Evolutionary conservation across 768 basidiomycete genomes (phyloP).

Genomic region (Tricholoma furcatifolium): DNA sequence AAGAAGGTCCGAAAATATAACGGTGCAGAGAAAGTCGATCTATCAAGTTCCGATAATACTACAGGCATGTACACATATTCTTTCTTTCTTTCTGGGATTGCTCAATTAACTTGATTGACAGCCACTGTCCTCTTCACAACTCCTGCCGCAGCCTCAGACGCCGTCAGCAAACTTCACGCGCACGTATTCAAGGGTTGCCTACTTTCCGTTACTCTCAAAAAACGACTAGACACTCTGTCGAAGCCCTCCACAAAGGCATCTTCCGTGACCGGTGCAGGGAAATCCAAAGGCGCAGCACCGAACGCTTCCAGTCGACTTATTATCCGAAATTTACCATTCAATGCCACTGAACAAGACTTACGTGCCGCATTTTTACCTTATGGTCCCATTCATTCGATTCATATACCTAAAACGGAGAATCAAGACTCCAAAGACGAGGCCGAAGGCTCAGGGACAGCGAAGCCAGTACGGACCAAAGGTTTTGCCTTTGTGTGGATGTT

Average conservation of each 20-base stretch:
- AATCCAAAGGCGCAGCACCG: constrained; percentile 38
- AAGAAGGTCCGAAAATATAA: constrained; percentile 82
- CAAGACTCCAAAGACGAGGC: constrained; percentile 25
- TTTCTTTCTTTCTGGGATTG: neutral
- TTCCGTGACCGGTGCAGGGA: constrained; percentile 16
- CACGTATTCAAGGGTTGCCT: constrained; percentile 89
- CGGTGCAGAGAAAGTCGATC: constrained; percentile 71
- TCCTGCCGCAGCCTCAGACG: constrained; percentile 64
- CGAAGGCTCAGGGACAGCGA: constrained; percentile 19
- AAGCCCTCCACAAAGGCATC: constrained; percentile 38
- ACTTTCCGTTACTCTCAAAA: constrained; percentile 87
- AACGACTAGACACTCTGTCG: constrained; percentile 68
- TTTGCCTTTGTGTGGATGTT: constrained; percentile 97
- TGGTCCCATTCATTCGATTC: constrained; percentile 84
- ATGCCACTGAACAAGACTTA: constrained; percentile 82
- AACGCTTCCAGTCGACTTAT: constrained; percentile 82
- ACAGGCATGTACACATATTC: constrained; percentile 39
- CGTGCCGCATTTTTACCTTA: constrained; percentile 83
- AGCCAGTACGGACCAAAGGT: constrained; percentile 54
- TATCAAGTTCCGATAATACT: constrained; percentile 42
- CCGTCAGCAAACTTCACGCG: constrained; percentile 81
- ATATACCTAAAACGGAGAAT: constrained; percentile 57
- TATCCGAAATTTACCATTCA: constrained; percentile 85
- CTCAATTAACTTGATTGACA: constrained; percentile 18
- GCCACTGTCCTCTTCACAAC: constrained; percentile 76